phyloP scores from a whole-genome alignment of 148 eudicot genomes.

The Bassia scoparia region DNA sequence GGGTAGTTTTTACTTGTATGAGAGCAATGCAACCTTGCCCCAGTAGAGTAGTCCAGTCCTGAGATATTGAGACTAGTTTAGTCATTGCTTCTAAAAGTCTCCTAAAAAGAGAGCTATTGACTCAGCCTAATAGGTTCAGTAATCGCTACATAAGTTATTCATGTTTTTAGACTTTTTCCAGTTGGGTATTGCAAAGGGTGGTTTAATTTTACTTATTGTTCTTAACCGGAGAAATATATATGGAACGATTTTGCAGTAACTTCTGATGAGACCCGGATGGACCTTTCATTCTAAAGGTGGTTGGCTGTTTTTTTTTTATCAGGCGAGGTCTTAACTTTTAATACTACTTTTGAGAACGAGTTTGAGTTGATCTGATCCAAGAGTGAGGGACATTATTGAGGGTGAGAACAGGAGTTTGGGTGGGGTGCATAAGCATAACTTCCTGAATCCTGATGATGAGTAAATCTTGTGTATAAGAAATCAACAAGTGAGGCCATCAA shows the following conservation, averaged over 20 bases:
- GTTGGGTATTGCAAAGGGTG: too few species aligned
- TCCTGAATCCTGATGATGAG: too few species aligned
- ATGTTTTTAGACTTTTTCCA: too few species aligned
- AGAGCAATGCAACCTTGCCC: background rate
- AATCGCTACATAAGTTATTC: too few species aligned
- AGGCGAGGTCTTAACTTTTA: background rate
- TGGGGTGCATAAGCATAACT: slow-evolving; percentile 3
- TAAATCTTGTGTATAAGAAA: slow-evolving; percentile 2
- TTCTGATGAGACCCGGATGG: background rate
- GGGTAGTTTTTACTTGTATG: background rate
- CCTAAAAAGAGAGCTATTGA: background rate
- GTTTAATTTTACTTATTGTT: too few species aligned
- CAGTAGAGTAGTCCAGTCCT: background rate
- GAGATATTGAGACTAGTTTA: background rate
- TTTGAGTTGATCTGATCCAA: background rate
- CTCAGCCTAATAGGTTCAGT: background rate
- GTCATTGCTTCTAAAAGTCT: background rate
- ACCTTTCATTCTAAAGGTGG: background rate
- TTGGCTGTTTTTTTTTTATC: background rate
- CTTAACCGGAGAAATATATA: too few species aligned
- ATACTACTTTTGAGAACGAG: background rate
- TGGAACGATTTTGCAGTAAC: background rate
- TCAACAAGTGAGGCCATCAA: background rate
- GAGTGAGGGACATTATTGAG: background rate
- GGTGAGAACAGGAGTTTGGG: slow-evolving; percentile 4